Conservation (phyloP, 768 basidiomycete species). For the Leucocoprinus sp. region DNA sequence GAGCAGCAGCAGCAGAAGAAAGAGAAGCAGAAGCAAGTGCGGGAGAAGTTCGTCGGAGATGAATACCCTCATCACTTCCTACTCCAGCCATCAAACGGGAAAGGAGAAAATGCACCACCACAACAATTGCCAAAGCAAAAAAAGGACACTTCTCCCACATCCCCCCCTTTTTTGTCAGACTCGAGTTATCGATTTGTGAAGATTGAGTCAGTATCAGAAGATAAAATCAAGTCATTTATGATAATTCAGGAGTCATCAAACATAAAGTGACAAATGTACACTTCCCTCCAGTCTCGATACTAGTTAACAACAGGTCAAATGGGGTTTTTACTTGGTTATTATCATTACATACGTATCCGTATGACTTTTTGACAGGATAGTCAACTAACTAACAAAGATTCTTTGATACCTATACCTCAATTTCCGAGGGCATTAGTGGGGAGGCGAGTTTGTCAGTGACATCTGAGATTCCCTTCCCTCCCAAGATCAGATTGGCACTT, state of each 20-base stretch:
- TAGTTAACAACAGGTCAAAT: not conserved
- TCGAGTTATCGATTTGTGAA: too few relatives aligned
- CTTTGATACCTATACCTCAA: not conserved
- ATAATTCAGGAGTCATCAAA: too few relatives aligned
- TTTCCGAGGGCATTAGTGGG: constrained; percentile 4
- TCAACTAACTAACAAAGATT: not conserved
- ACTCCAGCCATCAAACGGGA: too few relatives aligned
- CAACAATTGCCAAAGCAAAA: too few relatives aligned
- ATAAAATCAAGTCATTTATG: too few relatives aligned
- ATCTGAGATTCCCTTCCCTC: not conserved
- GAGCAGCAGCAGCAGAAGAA: too few relatives aligned
- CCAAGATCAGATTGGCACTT: not conserved
- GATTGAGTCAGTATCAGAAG: too few relatives aligned
- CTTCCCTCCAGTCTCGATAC: constrained; percentile 6
- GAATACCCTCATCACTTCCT: not conserved
- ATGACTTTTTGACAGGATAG: constrained; percentile 1
- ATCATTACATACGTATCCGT: not conserved
- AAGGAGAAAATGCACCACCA: too few relatives aligned
- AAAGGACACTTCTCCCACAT: too few relatives aligned
- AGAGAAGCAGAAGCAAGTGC: not conserved
- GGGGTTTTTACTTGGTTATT: too few relatives aligned
- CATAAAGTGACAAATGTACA: not conserved
- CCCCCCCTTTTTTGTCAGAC: too few relatives aligned
- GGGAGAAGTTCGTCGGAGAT: not conserved
- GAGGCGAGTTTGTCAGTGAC: not conserved